phyloP scores from a whole-genome alignment of 257 asterid genomes.

The Penstemon davidsonii region DNA sequence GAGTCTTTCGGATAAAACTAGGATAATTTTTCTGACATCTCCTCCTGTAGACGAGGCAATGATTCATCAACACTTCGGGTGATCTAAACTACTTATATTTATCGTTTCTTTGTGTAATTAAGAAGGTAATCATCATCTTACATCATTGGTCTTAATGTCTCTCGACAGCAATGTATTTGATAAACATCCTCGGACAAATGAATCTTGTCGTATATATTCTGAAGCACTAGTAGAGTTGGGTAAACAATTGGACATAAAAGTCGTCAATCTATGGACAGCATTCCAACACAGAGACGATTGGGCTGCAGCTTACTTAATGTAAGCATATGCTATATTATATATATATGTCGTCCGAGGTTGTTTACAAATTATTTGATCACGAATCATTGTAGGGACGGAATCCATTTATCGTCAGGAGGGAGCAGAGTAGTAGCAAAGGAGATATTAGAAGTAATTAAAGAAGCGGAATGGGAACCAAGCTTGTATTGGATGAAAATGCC shows the following conservation, averaged over 20 bases:
- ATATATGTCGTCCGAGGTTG: background rate
- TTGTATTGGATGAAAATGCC: constrained; percentile 49
- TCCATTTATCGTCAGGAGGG: constrained; percentile 50
- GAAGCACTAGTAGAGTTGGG: constrained; percentile 65
- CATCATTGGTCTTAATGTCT: constrained; percentile 1
- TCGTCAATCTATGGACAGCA: constrained; percentile 66
- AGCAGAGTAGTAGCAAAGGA: constrained; percentile 46
- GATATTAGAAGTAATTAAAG: constrained; percentile 45
- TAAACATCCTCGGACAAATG: constrained; percentile 54
- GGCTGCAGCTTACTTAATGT: constrained; percentile 63
- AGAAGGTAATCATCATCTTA: constrained; percentile 9
- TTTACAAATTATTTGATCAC: background rate
- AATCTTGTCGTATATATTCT: constrained; percentile 55
- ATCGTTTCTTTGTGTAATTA: background rate
- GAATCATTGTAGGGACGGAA: constrained; percentile 40
- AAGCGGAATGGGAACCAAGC: constrained; percentile 60
- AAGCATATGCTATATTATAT: constrained; percentile 23
- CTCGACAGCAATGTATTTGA: constrained; percentile 36
- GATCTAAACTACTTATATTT: constrained; percentile 18
- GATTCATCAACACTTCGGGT: constrained; percentile 52
- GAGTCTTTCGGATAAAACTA: constrained; percentile 60
- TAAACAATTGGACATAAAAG: constrained; percentile 47
- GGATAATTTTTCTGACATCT: constrained; percentile 53
- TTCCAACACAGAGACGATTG: constrained; percentile 70
- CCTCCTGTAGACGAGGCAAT: constrained; percentile 60